Evolutionary conservation across 345 rosid species (phyloP).

Genomic region (Hibiscus syriacus): DNA sequence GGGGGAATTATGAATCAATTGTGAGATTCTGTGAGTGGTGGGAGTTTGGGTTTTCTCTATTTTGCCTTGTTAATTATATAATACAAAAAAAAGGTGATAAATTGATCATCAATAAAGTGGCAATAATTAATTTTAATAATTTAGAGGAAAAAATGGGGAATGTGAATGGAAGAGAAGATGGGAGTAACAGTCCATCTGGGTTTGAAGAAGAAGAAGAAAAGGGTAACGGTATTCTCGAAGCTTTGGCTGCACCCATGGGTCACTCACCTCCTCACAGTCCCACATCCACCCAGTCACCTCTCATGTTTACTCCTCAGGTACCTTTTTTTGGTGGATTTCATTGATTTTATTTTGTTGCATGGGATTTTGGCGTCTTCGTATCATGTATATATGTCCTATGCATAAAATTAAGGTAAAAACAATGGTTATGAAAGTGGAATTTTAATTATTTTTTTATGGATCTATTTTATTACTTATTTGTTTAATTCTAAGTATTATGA

Average conservation of each 20-base stretch:
- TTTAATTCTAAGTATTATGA: too few species aligned
- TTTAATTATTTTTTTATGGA: not conserved
- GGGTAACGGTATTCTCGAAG: slow-evolving; percentile 23
- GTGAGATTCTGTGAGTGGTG: slow-evolving; percentile 27
- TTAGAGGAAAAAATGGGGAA: slow-evolving; percentile 66
- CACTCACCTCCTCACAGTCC: slow-evolving; percentile 96
- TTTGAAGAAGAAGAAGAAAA: slow-evolving; percentile 57
- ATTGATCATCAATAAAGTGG: not conserved
- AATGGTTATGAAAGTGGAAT: not conserved
- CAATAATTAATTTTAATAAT: not conserved
- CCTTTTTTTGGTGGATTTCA: not conserved
- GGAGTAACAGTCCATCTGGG: slow-evolving; percentile 43
- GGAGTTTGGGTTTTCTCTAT: slow-evolving; percentile 3
- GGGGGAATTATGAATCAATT: slow-evolving; percentile 22
- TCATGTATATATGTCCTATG: not conserved
- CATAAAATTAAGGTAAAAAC: not conserved
- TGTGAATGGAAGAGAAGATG: slow-evolving; percentile 88
- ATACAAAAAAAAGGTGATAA: not conserved
- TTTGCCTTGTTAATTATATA: not conserved
- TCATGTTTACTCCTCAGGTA: slow-evolving; percentile 96
- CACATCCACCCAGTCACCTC: slow-evolving; percentile 70
- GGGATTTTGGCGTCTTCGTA: not conserved
- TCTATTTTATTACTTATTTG: too few species aligned
- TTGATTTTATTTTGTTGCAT: slow-evolving; percentile 10
- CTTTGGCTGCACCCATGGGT: slow-evolving; percentile 57